Conservation (phyloP, 345 rosid genomes). For the Hypericum perforatum region DNA sequence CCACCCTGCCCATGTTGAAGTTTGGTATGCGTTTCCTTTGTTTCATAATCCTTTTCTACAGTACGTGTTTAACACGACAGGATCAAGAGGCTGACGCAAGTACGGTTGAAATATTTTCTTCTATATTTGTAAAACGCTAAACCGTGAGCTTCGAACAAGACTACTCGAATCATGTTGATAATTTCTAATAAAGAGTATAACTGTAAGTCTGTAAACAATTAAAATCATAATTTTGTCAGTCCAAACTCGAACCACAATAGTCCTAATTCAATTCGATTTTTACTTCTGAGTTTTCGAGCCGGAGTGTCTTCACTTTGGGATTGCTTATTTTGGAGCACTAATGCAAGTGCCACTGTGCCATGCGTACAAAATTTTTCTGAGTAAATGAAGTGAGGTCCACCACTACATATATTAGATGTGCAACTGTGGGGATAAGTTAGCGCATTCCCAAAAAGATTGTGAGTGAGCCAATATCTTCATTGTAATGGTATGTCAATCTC, state of each 20-base stretch:
- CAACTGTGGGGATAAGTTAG: conserved; percentile 12
- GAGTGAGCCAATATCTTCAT: conserved; percentile 4
- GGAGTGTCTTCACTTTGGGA: neutral
- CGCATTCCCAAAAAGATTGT: conserved; percentile 14
- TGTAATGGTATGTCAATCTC: conserved; percentile 17
- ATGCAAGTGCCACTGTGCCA: conserved; percentile 75
- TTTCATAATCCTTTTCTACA: too few relatives aligned
- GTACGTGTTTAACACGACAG: too few relatives aligned
- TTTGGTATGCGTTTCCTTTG: too few relatives aligned
- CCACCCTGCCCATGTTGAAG: too few relatives aligned
- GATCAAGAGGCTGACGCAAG: too few relatives aligned
- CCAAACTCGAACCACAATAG: neutral
- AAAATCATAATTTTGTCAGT: too few relatives aligned
- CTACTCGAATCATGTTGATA: too few relatives aligned
- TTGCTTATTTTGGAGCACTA: conserved; percentile 12
- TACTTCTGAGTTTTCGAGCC: neutral
- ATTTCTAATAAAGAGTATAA: too few relatives aligned
- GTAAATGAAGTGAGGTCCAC: conserved; percentile 32
- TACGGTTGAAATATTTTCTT: too few relatives aligned
- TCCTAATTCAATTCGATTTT: neutral
- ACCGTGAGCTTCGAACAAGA: too few relatives aligned
- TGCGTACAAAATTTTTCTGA: conserved; percentile 42
- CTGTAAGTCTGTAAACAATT: too few relatives aligned
- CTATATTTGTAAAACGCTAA: too few relatives aligned
- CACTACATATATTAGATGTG: conserved; percentile 15